Percentiles rank a stretch among this genome's conserved stretches.
These are phyloP conservation scores for Penicillium glabrum DNA, from an alignment of 2,329 filamentous ascomycete genomes.

Conservation along the genomic window DNA sequence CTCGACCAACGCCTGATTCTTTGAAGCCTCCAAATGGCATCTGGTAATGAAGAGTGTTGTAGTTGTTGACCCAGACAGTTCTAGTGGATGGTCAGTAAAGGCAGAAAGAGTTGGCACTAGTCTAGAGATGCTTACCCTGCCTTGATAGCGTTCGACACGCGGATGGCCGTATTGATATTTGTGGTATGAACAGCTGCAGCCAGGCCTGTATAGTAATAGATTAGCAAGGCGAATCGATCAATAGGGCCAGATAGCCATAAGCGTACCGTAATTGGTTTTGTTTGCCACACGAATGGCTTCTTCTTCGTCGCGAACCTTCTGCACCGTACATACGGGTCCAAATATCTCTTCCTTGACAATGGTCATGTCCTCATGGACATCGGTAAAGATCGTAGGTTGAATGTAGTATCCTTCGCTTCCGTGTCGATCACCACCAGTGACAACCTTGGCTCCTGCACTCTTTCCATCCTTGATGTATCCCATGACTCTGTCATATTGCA, in stretches of 20 bases:
- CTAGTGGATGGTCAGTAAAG: not conserved
- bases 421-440: slow-evolving; percentile 58
- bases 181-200: slow-evolving; percentile 76
- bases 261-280: slow-evolving; percentile 60
- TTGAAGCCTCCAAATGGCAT: slow-evolving; percentile 40
- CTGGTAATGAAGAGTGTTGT: slow-evolving; percentile 64
- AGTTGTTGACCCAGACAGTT: slow-evolving; percentile 65
- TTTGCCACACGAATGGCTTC: slow-evolving; percentile 70
- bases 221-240: no score
- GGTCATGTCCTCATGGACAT: slow-evolving; percentile 67
- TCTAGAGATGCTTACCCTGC: slow-evolving; percentile 45
- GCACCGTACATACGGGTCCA: slow-evolving; percentile 72
- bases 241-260: no score
- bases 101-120: no score
- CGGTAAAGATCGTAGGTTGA: slow-evolving; percentile 79
- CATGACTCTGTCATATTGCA: slow-evolving; percentile 87
- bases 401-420: slow-evolving; percentile 82
- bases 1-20: slow-evolving; percentile 43
- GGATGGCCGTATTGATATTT: slow-evolving; percentile 71
- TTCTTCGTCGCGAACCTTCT: slow-evolving; percentile 70
- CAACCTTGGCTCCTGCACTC: slow-evolving; percentile 62
- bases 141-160: slow-evolving; percentile 67
- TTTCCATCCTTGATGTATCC: slow-evolving; percentile 67
- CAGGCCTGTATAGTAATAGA: slow-evolving; percentile 50
- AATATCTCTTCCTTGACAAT: slow-evolving; percentile 80